A percentile compares a stretch with the other conserved stretches of the same genome.
Conservation (phyloP, 1,284 basidiomycete genomes). For the Ustilago esculenta region DNA sequence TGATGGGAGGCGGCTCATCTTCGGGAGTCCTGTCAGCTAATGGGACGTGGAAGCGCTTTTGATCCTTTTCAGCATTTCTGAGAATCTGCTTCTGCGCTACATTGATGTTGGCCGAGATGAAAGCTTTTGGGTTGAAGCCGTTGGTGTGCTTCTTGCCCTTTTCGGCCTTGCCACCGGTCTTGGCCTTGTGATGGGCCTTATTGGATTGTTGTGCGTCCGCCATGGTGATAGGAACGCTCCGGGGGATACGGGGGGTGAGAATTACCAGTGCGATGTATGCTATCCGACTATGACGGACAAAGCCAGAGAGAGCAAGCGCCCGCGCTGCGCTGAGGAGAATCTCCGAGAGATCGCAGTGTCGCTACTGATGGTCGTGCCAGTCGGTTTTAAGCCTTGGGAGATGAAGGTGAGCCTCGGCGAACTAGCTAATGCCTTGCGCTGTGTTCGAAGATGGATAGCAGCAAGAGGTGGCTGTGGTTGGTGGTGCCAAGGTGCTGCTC, state of each 20-base stretch:
- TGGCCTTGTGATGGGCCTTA: slow-evolving; percentile 59
- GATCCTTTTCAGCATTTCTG: slow-evolving; percentile 90
- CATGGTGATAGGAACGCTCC: slow-evolving; percentile 40
- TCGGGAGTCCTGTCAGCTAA: slow-evolving; percentile 87
- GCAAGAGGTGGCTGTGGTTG: too few species aligned
- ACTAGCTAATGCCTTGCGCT: too few species aligned
- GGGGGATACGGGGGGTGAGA: too few species aligned
- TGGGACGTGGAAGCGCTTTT: slow-evolving; percentile 94
- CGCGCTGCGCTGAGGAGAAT: slow-evolving; percentile 3
- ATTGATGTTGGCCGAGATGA: slow-evolving; percentile 74
- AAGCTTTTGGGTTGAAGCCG: slow-evolving; percentile 91
- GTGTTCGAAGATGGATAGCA: too few species aligned
- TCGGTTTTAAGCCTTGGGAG: too few species aligned
- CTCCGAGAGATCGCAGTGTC: too few species aligned
- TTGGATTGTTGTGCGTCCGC: slow-evolving; percentile 59
- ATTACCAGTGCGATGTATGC: too few species aligned
- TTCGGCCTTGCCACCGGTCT: slow-evolving; percentile 59
- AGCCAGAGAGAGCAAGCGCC: slow-evolving; percentile 9
- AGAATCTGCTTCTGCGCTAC: slow-evolving; percentile 80
- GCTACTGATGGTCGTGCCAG: too few species aligned
- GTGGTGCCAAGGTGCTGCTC: background rate
- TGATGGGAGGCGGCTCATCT: slow-evolving; percentile 89
- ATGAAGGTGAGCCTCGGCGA: too few species aligned
- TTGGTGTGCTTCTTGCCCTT: slow-evolving; percentile 61
- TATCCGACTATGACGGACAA: background rate